Base-by-base conservation (phyloP, 2,329 filamentous ascomycete genomes). In the Rasamsonia emersonii region DNA sequence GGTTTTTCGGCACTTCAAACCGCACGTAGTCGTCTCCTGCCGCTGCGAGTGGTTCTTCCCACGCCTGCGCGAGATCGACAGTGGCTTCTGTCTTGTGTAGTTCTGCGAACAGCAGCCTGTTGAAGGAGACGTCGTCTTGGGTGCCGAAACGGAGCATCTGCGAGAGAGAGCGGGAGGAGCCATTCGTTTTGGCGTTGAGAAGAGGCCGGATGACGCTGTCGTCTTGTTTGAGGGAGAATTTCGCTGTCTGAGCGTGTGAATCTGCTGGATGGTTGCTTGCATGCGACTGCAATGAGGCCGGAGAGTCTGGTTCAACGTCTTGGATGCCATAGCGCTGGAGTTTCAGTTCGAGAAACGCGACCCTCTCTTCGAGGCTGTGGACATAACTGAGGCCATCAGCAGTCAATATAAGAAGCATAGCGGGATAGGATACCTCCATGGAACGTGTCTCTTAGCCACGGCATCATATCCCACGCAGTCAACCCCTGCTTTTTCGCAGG, bases 101-200 rank as follows among this genome's bases (percentile, higher is more conserved):
- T 10, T 27, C 25, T 16, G 25, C 25, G 25, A 27, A 27, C 14
- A 27, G 25, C 18, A 27, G 25, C n/a, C 11, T 27, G 11, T 27
- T 27, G 13, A 27, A 27, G n/a, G 16, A 8, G 4, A 16, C 25
- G 8, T 27, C 25, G 4, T 14, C 18, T 5, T 17, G 8, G 3
- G 25, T 27, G 14, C 18, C 13, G 25, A 27, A 27, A 27, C 25
- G 25, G 25, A 27, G 25, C 25, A 27, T 27, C n/a, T 16, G 16
- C n/a, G 25, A 16, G 14, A 27, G n/a, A 3, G 25, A 27, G 16
- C 18, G 25, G 3, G 25, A 27, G 4, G 10, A 9, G 13, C 11
- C 25, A 16, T 27, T 27, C 8, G 18, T 16, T 11, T 27, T 27
- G 9, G 11, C 8, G 8, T 15, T 17, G 10, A 27, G 18, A 3